These are phyloP conservation scores for Ogataea ganodermae DNA, from an alignment of 805 yeast species.

Conservation along the genomic window DNA sequence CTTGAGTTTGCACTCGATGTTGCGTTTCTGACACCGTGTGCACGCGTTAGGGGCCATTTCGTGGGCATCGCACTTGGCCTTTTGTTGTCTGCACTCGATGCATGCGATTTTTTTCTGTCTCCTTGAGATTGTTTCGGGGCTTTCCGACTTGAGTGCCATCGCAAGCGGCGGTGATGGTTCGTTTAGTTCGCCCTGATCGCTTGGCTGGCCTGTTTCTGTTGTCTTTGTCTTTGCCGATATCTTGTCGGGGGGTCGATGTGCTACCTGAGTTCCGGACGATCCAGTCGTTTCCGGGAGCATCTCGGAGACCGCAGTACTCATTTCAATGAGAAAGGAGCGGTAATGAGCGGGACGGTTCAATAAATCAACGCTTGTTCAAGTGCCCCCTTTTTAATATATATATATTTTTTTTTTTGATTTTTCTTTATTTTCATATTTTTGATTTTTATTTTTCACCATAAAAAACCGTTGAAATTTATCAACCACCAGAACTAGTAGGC, in stretches of 20 bases:
- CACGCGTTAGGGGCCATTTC: constrained; percentile 79
- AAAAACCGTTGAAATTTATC: not conserved
- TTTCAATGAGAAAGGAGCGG: not conserved
- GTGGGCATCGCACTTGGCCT: constrained; percentile 85
- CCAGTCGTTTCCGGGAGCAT: no score
- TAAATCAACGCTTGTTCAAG: no score
- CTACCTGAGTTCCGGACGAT: no score
- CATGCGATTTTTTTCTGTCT: constrained; percentile 75
- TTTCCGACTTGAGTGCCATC: not conserved
- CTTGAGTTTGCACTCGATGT: constrained; percentile 69
- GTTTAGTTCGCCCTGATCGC: not conserved
- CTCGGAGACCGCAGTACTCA: not conserved
- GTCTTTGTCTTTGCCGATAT: no score
- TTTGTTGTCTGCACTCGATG: constrained; percentile 95
- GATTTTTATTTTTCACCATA: not conserved
- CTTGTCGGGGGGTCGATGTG: no score
- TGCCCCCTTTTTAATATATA: not conserved
- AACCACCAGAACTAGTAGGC: no score
- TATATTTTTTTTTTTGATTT: no score
- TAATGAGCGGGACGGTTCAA: no score
- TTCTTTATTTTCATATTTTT: not conserved
- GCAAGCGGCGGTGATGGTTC: not conserved
- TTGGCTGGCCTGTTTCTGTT: no score
- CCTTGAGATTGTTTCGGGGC: constrained; percentile 6
- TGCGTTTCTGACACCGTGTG: constrained; percentile 73